phyloP scores from a whole-genome alignment of 2,329 filamentous ascomycete species.

The Sporothrix luriei region DNA sequence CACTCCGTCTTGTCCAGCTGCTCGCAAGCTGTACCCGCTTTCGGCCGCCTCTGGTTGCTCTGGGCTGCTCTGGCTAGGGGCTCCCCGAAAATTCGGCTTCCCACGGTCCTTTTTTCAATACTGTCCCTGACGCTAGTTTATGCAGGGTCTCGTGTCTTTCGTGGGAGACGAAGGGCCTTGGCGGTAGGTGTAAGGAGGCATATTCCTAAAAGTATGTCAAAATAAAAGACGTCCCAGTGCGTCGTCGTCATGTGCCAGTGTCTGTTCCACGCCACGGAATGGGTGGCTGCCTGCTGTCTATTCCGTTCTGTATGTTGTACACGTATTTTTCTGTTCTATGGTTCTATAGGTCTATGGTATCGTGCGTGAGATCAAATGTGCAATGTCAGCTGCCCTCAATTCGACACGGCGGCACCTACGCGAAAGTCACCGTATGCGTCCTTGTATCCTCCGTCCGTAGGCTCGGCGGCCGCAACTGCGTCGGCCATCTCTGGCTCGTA shows the following conservation, averaged over 20 bases:
- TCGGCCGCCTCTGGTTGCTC: too few species aligned
- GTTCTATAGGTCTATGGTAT: constrained; percentile 23
- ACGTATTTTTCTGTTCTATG: too few species aligned
- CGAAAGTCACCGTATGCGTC: neutral
- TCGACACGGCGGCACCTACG: neutral
- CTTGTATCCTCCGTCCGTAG: neutral
- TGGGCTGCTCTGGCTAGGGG: too few species aligned
- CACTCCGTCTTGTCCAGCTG: neutral
- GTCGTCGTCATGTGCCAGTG: neutral
- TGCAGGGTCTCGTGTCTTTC: constrained; percentile 17
- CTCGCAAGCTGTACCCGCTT: neutral
- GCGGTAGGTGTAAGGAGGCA: neutral
- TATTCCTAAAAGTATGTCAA: neutral
- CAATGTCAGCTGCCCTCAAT: neutral
- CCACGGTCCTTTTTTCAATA: neutral
- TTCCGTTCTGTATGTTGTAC: neutral
- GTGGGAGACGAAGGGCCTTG: neutral
- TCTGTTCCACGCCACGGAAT: neutral
- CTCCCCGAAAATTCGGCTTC: neutral
- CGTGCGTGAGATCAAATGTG: neutral
- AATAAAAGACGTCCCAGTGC: constrained; percentile 2
- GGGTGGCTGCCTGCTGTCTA: neutral
- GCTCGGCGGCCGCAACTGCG: neutral
- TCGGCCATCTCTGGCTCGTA: neutral
- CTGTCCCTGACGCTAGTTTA: constrained; percentile 21